A percentile compares a stretch with the other conserved stretches of the same genome.
Conservation (phyloP, 2,329 filamentous ascomycete genomes). For the Hypoxylon sp. region DNA sequence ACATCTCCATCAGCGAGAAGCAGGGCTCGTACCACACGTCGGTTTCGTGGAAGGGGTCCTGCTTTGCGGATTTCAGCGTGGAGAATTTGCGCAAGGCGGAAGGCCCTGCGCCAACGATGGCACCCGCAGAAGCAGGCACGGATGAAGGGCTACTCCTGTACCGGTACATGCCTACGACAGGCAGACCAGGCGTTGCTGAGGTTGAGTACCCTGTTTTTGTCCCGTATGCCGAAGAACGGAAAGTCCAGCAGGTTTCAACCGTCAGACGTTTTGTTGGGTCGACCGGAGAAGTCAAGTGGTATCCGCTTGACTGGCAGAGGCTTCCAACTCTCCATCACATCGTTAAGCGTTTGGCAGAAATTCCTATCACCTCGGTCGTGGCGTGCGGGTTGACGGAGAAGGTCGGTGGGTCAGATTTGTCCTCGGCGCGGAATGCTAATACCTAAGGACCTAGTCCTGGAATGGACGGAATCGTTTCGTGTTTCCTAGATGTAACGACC, state of each 20-base stretch:
- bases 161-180: constrained; percentile 23
- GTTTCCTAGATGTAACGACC: too few relatives aligned
- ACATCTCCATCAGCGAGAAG: constrained; percentile 20
- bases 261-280: constrained; percentile 10
- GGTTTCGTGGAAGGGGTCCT: constrained; percentile 20
- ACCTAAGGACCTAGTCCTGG: neutral
- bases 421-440: constrained; percentile 19
- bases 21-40: constrained; percentile 15
- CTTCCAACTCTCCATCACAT: constrained; percentile 28
- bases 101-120: constrained; percentile 4
- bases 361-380: constrained; percentile 4
- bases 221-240: constrained; percentile 17
- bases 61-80: constrained; percentile 15
- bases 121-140: constrained; percentile 16
- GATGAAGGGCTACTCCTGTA: constrained; percentile 20
- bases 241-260: constrained; percentile 6
- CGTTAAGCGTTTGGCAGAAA: constrained; percentile 12
- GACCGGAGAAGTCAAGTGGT: constrained; percentile 14
- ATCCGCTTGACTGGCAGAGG: constrained; percentile 21
- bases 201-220: constrained; percentile 24
- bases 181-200: constrained; percentile 14
- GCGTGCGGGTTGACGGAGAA: constrained; percentile 25
- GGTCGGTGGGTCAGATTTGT: constrained; percentile 22
- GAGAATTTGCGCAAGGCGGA: constrained; percentile 2
- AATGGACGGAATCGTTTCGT: too few relatives aligned